phyloP scores from a whole-genome alignment of 164 flowering plant species.

The Sextonia rubra region DNA sequence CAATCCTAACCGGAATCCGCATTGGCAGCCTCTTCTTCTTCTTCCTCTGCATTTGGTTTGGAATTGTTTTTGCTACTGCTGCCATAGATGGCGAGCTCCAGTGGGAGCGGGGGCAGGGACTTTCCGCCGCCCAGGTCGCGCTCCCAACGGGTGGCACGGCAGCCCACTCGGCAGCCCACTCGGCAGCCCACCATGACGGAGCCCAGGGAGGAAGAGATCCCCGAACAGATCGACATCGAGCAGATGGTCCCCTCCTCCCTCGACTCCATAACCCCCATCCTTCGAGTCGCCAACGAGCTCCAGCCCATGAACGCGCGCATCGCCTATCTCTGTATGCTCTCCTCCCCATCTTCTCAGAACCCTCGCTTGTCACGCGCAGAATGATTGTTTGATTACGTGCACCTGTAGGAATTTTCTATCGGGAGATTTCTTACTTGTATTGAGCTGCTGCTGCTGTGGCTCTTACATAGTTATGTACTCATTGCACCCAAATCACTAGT shows the following conservation, averaged over 20 bases:
- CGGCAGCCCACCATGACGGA: conserved; percentile 20
- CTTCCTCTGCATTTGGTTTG: not conserved
- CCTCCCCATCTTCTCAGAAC: not conserved
- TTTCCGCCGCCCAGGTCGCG: conserved; percentile 5
- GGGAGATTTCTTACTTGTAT: not conserved
- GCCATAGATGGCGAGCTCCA: conserved; percentile 33
- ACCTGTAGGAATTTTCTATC: too few species aligned
- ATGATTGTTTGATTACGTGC: not conserved
- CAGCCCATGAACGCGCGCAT: conserved; percentile 67
- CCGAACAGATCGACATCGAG: conserved; percentile 50
- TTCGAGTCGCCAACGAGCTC: conserved; percentile 88
- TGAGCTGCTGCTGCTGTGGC: too few species aligned
- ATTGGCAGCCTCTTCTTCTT: not conserved
- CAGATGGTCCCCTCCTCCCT: conserved; percentile 73
- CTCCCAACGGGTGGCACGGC: conserved; percentile 22
- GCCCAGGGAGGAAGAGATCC: conserved; percentile 14
- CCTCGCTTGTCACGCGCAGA: not conserved
- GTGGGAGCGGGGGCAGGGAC: conserved; percentile 20
- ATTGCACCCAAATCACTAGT: too few species aligned
- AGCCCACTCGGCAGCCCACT: conserved; percentile 17
- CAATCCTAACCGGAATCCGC: not conserved
- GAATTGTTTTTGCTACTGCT: too few species aligned
- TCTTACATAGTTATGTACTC: too few species aligned
- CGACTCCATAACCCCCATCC: conserved; percentile 69
- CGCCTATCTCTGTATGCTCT: conserved; percentile 74